Percentiles rank a stretch among this genome's conserved stretches.
phyloP scores from a whole-genome alignment of 2,329 filamentous ascomycete genomes.

The Onygenales sp. region DNA sequence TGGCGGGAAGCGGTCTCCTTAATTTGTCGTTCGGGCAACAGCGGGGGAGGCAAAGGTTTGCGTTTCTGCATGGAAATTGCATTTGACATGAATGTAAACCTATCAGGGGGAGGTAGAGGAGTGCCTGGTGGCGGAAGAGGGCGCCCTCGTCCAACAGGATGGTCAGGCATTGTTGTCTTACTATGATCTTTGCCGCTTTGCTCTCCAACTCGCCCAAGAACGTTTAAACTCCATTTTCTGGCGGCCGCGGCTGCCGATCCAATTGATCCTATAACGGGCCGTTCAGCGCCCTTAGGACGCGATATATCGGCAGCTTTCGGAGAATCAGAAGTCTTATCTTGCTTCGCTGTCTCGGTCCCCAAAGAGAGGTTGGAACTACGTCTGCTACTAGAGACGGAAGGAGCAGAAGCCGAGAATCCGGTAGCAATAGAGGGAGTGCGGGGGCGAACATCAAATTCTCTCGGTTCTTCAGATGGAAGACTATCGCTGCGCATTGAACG shows the following conservation, averaged over 20 bases:
- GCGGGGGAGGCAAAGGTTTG: slow-evolving; percentile 49
- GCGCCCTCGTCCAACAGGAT: slow-evolving; percentile 74
- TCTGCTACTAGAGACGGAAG: neutral
- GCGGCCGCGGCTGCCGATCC: slow-evolving; percentile 46
- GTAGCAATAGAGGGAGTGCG: slow-evolving; percentile 6
- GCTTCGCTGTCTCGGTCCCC: slow-evolving; percentile 1
- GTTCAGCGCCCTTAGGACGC: slow-evolving; percentile 22
- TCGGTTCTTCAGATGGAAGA: slow-evolving; percentile 35
- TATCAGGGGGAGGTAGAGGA: slow-evolving; percentile 63
- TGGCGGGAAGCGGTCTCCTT: slow-evolving; percentile 24
- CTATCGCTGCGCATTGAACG: slow-evolving; percentile 33
- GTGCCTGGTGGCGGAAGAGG: slow-evolving; percentile 73
- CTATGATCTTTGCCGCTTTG: slow-evolving; percentile 30
- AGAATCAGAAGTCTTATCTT: neutral
- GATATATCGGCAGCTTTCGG: slow-evolving; percentile 16
- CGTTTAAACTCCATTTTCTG: slow-evolving; percentile 50
- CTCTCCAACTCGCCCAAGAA: slow-evolving; percentile 37
- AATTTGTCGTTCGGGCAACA: slow-evolving; percentile 21
- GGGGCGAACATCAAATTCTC: slow-evolving; percentile 24
- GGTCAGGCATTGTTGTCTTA: slow-evolving; percentile 39
- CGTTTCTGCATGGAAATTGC: slow-evolving; percentile 52
- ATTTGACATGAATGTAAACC: slow-evolving; percentile 46
- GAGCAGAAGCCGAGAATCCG: neutral
- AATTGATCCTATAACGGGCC: slow-evolving; percentile 29
- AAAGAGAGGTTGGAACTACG: neutral